These are phyloP conservation scores for Cercophora sp. DNA, from an alignment of 495 filamentous ascomycete genomes.

Conservation along the genomic window DNA sequence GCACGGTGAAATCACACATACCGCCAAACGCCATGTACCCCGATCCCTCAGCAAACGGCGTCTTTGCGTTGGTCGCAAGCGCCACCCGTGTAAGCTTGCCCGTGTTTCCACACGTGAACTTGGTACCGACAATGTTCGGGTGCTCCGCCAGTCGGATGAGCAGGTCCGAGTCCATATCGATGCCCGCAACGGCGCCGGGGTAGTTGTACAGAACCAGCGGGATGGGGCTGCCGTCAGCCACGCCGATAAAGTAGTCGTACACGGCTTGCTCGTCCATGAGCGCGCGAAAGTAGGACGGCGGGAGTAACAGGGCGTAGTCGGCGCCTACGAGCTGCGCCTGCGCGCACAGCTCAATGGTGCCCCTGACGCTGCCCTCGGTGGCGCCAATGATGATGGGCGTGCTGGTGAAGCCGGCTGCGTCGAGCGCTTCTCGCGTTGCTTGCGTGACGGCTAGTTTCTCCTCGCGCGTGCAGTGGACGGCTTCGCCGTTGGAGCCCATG, in stretches of 20 bases:
- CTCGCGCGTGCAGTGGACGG: slow-evolving; percentile 70
- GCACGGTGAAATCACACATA: slow-evolving; percentile 81
- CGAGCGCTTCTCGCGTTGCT: slow-evolving; percentile 77
- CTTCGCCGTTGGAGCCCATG: slow-evolving; percentile 89
- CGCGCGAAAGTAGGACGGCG: slow-evolving; percentile 78
- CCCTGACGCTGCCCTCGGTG: slow-evolving; percentile 72
- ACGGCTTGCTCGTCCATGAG: slow-evolving; percentile 75
- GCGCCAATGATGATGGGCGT: slow-evolving; percentile 79
- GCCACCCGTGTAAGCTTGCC: slow-evolving; percentile 85
- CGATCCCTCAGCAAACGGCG: slow-evolving; percentile 56
- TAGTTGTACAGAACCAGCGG: slow-evolving; percentile 90
- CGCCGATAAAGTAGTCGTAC: slow-evolving; percentile 69
- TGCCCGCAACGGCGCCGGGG: slow-evolving; percentile 83
- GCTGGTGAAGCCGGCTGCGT: slow-evolving; percentile 71
- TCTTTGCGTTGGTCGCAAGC: slow-evolving; percentile 68
- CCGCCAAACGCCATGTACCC: slow-evolving; percentile 86
- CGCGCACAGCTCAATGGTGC: slow-evolving; percentile 70
- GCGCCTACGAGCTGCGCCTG: slow-evolving; percentile 66
- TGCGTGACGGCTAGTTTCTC: slow-evolving; percentile 73
- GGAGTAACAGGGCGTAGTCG: slow-evolving; percentile 73
- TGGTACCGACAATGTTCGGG: slow-evolving; percentile 81
- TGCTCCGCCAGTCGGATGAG: slow-evolving; percentile 77
- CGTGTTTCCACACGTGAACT: slow-evolving; percentile 89
- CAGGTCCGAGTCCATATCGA: slow-evolving; percentile 88
- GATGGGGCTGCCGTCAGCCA: slow-evolving; percentile 70